phyloP scores from a whole-genome alignment of 106 monocot species.

The Dactylorhiza incarnata region DNA sequence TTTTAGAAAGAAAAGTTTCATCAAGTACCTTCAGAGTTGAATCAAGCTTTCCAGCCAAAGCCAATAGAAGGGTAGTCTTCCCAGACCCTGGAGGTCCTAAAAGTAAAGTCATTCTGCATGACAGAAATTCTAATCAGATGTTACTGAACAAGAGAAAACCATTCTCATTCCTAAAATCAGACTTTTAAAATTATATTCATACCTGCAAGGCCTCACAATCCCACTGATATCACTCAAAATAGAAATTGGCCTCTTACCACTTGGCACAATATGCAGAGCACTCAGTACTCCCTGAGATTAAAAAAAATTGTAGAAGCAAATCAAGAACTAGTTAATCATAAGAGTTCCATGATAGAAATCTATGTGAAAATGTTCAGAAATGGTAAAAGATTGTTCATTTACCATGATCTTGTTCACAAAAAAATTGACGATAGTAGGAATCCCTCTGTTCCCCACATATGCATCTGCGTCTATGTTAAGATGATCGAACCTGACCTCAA shows the following conservation, averaged over 20 bases:
- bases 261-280: slow-evolving; percentile 15
- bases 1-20: not conserved
- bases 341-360: too few relatives aligned
- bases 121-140: not conserved
- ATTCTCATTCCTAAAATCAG: not conserved
- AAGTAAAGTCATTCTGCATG: slow-evolving; percentile 23
- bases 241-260: slow-evolving; percentile 24
- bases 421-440: slow-evolving; percentile 41
- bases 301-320: slow-evolving; percentile 4
- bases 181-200: not conserved
- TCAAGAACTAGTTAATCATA: not conserved
- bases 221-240: slow-evolving; percentile 31
- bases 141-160: not conserved
- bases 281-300: slow-evolving; percentile 22
- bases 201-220: slow-evolving; percentile 32
- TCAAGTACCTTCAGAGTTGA: slow-evolving; percentile 14
- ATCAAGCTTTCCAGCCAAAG: slow-evolving; percentile 27
- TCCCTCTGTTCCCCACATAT: slow-evolving; percentile 30
- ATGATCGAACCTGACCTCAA: slow-evolving; percentile 45
- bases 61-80: slow-evolving; percentile 22
- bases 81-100: slow-evolving; percentile 25
- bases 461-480: slow-evolving; percentile 35
- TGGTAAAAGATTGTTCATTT: not conserved
- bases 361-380: too few relatives aligned
- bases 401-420: slow-evolving; percentile 28